Evolutionary conservation across 1,284 basidiomycete genomes (phyloP).

Genomic region (Ustilago sp.): DNA sequence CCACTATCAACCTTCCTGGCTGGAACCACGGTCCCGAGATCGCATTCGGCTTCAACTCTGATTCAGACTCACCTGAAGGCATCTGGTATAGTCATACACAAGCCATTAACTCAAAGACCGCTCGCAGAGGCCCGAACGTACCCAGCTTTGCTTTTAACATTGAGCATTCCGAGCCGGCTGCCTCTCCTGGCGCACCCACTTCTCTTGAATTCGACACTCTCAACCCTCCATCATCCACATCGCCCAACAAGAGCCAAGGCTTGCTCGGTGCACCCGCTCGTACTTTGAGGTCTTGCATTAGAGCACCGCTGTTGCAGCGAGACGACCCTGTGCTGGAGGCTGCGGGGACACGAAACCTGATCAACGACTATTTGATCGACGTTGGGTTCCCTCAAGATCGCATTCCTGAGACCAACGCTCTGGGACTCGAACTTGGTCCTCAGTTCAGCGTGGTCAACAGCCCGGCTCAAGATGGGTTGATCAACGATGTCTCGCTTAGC

Average conservation of each 20-base stretch:
- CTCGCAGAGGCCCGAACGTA: constrained; percentile 19
- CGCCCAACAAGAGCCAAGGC: constrained; percentile 4
- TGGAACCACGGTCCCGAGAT: constrained; percentile 47
- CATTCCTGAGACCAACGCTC: constrained; percentile 32
- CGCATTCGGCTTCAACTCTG: constrained; percentile 27
- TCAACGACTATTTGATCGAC: constrained; percentile 53
- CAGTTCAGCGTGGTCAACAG: constrained; percentile 17
- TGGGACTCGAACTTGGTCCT: constrained; percentile 31
- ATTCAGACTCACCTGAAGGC: constrained; percentile 44
- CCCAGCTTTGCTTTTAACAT: constrained; percentile 38
- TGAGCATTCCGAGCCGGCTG: constrained; percentile 18
- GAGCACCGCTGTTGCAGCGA: constrained; percentile 47
- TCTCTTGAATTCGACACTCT: constrained; percentile 21
- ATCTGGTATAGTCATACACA: constrained; percentile 43
- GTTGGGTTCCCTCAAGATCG: constrained; percentile 41
- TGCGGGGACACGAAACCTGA: constrained; percentile 28
- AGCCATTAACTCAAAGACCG: constrained; percentile 15
- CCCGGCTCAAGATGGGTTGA: constrained; percentile 7
- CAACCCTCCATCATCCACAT: constrained; percentile 2
- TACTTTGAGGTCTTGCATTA: constrained; percentile 43
- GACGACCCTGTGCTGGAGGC: constrained; percentile 37
- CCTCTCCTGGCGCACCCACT: constrained; percentile 34
- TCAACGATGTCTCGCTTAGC: neutral
- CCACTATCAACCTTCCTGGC: constrained; percentile 50
- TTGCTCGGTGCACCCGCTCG: constrained; percentile 35